Conservation (phyloP, 208 protist species). For the Leishmania arabica region DNA sequence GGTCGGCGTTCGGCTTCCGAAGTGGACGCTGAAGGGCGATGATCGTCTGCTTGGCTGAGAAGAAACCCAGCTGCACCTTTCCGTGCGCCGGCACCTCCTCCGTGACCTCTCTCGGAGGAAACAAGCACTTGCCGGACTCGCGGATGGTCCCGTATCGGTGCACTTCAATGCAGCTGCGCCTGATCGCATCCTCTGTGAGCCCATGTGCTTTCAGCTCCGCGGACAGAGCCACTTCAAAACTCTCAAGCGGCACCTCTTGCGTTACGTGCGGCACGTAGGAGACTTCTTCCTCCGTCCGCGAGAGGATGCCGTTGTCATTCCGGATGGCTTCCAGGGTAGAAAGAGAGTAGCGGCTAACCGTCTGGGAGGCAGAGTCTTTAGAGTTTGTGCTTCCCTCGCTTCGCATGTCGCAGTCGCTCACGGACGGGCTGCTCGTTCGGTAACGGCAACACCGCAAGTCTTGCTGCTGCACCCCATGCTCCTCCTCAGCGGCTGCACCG, state of each 20-base stretch:
- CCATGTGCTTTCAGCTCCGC: conserved; percentile 38
- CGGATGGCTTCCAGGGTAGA: conserved; percentile 27
- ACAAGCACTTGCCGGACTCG: conserved; percentile 82
- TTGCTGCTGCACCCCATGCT: conserved; percentile 7
- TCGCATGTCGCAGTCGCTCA: neutral
- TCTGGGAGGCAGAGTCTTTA: conserved; percentile 15
- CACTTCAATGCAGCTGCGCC: conserved; percentile 47
- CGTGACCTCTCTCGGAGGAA: conserved; percentile 51
- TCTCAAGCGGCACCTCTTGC: conserved; percentile 37
- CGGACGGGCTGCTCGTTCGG: neutral
- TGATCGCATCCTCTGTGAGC: conserved; percentile 41
- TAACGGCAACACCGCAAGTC: conserved; percentile 2
- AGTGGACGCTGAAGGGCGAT: conserved; percentile 36
- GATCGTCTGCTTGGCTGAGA: conserved; percentile 82
- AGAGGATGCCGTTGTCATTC: conserved; percentile 71
- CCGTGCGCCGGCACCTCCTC: conserved; percentile 45
- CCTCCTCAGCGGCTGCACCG: neutral
- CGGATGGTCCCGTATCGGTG: conserved; percentile 75
- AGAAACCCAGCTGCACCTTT: conserved; percentile 85
- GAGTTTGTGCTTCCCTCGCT: neutral
- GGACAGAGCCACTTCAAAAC: conserved; percentile 54
- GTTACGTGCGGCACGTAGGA: neutral
- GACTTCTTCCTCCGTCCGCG: conserved; percentile 17
- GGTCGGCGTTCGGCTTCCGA: conserved; percentile 34
- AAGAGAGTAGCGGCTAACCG: conserved; percentile 26